Conservation (phyloP, 2,329 filamentous ascomycete genomes). For the Waltergamsia citrina region DNA sequence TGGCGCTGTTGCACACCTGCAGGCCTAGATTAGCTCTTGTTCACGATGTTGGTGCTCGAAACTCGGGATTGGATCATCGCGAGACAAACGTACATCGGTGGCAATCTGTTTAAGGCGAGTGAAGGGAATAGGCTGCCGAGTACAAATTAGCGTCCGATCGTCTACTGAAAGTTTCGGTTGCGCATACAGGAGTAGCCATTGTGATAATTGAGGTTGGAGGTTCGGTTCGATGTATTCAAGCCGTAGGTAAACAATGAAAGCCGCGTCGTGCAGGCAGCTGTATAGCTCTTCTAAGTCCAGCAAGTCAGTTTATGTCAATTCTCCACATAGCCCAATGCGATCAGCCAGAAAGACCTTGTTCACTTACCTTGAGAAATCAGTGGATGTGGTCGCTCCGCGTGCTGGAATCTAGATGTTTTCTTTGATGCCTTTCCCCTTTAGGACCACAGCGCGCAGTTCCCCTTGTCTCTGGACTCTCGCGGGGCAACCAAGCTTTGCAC, state of each 20-base stretch:
- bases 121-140: slow-evolving; percentile 64
- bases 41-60: neutral
- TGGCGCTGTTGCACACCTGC: slow-evolving; percentile 74
- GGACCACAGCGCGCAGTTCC: too few species aligned
- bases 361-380: too few species aligned
- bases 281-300: too few species aligned
- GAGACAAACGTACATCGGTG: slow-evolving; percentile 54
- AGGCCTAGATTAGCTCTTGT: slow-evolving; percentile 5
- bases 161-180: neutral
- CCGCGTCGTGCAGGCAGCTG: neutral
- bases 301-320: too few species aligned
- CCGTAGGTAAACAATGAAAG: slow-evolving; percentile 16
- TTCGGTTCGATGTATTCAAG: neutral
- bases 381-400: too few species aligned
- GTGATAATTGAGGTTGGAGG: slow-evolving; percentile 9
- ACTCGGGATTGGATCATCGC: neutral
- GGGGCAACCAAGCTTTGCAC: slow-evolving; percentile 3
- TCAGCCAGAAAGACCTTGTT: too few species aligned
- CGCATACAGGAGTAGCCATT: slow-evolving; percentile 27
- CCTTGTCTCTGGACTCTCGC: neutral
- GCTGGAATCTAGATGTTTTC: too few species aligned
- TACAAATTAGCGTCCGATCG: neutral
- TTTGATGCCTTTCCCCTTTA: slow-evolving; percentile 4
- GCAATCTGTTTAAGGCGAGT: slow-evolving; percentile 78
- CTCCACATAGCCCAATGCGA: too few species aligned